Percentiles rank a stretch among this genome's conserved stretches.
Evolutionary conservation across 2,329 filamentous ascomycete species (phyloP).

Genomic region (Neurospora sp.): DNA sequence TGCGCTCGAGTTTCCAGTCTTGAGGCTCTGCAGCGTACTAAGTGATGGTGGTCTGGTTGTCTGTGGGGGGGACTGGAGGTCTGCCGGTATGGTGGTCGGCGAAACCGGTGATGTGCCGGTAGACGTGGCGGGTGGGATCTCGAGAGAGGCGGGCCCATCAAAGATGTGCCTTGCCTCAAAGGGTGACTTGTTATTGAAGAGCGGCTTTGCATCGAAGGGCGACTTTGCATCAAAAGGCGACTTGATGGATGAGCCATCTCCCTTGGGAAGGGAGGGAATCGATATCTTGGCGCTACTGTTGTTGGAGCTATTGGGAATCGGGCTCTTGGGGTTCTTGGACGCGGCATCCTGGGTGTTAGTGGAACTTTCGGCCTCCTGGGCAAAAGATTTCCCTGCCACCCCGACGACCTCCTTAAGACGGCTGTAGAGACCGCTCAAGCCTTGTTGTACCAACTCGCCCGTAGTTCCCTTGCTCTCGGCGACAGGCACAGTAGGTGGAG

Average conservation of each 20-base stretch:
- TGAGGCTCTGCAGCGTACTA: slow-evolving; percentile 35
- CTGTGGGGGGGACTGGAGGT: slow-evolving; percentile 31
- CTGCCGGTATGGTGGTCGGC: slow-evolving; percentile 25
- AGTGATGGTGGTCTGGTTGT: slow-evolving; percentile 41
- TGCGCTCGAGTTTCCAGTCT: slow-evolving; percentile 29
- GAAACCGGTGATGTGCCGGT: slow-evolving; percentile 13
- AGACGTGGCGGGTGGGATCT: neutral
- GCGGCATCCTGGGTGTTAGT: slow-evolving; percentile 32
- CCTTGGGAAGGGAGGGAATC: slow-evolving; percentile 17
- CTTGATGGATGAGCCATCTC: slow-evolving; percentile 21
- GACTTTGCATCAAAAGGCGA: slow-evolving; percentile 21
- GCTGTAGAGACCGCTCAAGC: slow-evolving; percentile 81
- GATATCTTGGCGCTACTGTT: slow-evolving; percentile 28
- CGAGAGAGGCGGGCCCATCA: neutral
- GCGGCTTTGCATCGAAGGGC: slow-evolving; percentile 17
- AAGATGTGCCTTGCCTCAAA: neutral
- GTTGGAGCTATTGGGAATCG: slow-evolving; percentile 21
- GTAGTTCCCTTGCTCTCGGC: slow-evolving; percentile 61
- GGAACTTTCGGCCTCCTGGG: slow-evolving; percentile 26
- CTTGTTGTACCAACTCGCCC: slow-evolving; percentile 70
- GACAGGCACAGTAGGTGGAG: slow-evolving; percentile 40
- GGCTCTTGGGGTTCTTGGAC: slow-evolving; percentile 29
- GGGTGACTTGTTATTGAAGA: neutral
- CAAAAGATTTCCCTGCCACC: slow-evolving; percentile 40
- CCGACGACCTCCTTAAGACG: slow-evolving; percentile 77